Percentiles rank a stretch among this genome's conserved stretches.
Conservation (phyloP, 768 basidiomycete species). For the Agrocybe praecox region DNA sequence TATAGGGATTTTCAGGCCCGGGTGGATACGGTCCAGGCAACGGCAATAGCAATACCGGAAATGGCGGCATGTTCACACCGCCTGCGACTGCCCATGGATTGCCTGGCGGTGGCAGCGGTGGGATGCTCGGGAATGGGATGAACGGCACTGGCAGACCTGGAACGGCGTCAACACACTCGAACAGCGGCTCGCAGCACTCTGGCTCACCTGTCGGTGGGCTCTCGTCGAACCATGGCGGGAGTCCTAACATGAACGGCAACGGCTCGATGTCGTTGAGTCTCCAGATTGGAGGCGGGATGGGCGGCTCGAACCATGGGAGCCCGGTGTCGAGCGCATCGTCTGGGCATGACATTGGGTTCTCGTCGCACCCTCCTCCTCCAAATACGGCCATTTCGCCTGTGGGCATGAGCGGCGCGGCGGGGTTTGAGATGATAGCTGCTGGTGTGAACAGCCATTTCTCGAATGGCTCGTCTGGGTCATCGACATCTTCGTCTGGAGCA, state of each 20-base stretch:
- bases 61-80: conserved; percentile 37
- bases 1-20: not conserved
- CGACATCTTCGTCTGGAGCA: not conserved
- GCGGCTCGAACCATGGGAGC: conserved; percentile 9
- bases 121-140: not conserved
- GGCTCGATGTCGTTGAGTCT: not conserved
- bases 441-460: not conserved
- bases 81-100: conserved; percentile 41
- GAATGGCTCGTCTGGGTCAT: conserved; percentile 3
- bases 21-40: conserved; percentile 14
- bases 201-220: conserved; percentile 4
- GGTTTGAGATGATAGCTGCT: conserved; percentile 5
- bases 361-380: not conserved
- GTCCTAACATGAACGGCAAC: not conserved
- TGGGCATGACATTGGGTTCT: not conserved
- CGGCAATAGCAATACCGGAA: conserved; percentile 16
- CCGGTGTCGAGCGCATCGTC: conserved; percentile 10
- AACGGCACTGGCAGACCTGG: not conserved
- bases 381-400: conserved; percentile 12
- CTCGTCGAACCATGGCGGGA: not conserved
- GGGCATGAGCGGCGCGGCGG: conserved; percentile 2
- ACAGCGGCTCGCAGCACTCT: not conserved
- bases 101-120: conserved; percentile 15
- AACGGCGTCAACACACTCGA: not conserved
- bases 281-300: not conserved